Evolutionary conservation across 176 grass and related monocot genomes (phyloP).

Genomic region (Phoenix roebelenii): DNA sequence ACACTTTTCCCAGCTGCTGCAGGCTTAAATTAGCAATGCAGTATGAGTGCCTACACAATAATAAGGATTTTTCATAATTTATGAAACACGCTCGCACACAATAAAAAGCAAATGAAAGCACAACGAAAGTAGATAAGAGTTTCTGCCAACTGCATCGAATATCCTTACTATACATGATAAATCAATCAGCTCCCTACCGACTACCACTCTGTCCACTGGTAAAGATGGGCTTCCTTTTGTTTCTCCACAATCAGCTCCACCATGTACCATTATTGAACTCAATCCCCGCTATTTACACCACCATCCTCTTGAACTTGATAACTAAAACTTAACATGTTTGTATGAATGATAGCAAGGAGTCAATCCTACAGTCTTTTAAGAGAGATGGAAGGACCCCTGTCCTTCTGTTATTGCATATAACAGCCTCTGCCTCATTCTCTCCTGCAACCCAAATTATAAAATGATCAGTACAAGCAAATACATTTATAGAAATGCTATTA

Average conservation of each 20-base stretch:
- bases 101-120: no score
- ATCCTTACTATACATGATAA: no score
- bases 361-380: slow-evolving; percentile 14
- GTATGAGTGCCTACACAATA: no score
- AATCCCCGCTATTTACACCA: not conserved
- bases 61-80: no score
- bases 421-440: slow-evolving; percentile 41
- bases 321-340: slow-evolving; percentile 22
- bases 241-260: slow-evolving; percentile 31
- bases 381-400: slow-evolving; percentile 44
- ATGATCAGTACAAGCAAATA: no score
- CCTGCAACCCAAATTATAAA: slow-evolving; percentile 13
- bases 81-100: no score
- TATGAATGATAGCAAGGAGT: not conserved
- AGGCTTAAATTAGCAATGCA: no score
- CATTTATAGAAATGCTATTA: no score
- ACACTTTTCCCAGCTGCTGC: no score
- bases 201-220: not conserved
- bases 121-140: no score
- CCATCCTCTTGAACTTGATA: slow-evolving; percentile 9
- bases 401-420: slow-evolving; percentile 39
- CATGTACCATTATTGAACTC: slow-evolving; percentile 3
- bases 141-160: no score
- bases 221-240: slow-evolving; percentile 4
- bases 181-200: no score